Conservation (phyloP, 129 eudicot genomes). For the Sambucus nigra region DNA sequence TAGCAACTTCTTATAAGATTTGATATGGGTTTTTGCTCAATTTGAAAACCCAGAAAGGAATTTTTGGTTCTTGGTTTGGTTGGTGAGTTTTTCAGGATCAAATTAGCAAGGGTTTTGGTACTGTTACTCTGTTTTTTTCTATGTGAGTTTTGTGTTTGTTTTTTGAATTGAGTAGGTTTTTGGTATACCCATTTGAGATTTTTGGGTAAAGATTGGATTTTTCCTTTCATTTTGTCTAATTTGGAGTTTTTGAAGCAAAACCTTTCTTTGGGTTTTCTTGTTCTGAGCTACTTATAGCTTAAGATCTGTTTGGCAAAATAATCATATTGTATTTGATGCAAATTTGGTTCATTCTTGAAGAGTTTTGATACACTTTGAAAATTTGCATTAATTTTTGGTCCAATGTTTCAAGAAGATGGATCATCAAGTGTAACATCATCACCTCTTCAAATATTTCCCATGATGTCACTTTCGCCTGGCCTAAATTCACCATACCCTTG, state of each 20-base stretch:
- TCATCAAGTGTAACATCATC: slow-evolving; percentile 82
- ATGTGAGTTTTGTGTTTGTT: background rate
- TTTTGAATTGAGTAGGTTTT: slow-evolving; percentile 6
- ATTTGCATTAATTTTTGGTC: no score
- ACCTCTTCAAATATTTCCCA: slow-evolving; percentile 61
- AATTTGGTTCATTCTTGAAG: background rate
- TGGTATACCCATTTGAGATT: slow-evolving; percentile 3
- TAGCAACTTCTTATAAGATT: slow-evolving; percentile 16
- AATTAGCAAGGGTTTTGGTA: background rate
- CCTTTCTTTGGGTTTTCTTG: background rate
- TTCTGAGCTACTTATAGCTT: background rate
- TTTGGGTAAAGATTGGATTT: slow-evolving; percentile 8
- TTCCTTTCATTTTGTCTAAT: background rate
- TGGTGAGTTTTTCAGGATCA: slow-evolving; percentile 14
- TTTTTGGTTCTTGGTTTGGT: slow-evolving; percentile 12
- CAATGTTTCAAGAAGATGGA: slow-evolving; percentile 95
- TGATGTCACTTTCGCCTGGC: slow-evolving; percentile 60
- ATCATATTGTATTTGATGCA: background rate
- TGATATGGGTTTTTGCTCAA: slow-evolving; percentile 40
- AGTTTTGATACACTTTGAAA: no score
- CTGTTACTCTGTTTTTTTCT: background rate
- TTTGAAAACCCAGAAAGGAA: slow-evolving; percentile 37
- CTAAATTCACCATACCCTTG: slow-evolving; percentile 61
- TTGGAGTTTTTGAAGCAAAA: slow-evolving; percentile 2
- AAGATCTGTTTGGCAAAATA: slow-evolving; percentile 1